Evolutionary conservation across 441 rosid species (phyloP), one percentile per base, ranked within the genome.

Genomic region (Geranium incanum): DNA sequence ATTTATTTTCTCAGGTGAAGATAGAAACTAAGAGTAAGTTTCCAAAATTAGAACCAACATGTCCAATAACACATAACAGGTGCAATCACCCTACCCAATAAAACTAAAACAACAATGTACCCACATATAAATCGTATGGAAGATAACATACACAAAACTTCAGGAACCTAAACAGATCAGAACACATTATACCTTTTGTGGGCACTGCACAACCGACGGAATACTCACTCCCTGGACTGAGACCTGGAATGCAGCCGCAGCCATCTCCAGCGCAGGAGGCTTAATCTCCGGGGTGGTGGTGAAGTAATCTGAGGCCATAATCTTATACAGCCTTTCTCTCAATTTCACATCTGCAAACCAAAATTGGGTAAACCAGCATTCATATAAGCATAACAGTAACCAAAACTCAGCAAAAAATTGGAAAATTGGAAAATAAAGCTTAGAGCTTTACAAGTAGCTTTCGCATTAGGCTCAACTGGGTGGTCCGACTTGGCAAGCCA

Each of bases 291-390:
- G 97, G 0, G 88, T 81, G 5, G 83, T 85, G 13, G 90, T 89
- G 36, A 90, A 86, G 71, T 90, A 95, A 76, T 92, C 90, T 1
- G 91, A 92, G 38, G 82, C 84, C 97, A 90, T 88, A 66, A 92
- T 95, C 81, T 88, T 89, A 57, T 85, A 74, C 75, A 95, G 84
- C 72, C 80, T 89, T 78, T 89, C 88, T 72, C 91, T 84, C 84
- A 92, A 75, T 45, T 72, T 83, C 21, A 86, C 89, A 85, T 95
- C 97, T 87, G 77, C 43, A 75, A 66, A 41, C 23, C 13, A 38
- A 74, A 69, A 4, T 5, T 0, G 59, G 45, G 16, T 48, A 1
- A 64, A 71, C 7, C 6, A 74, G 57, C 43, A 15, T 11, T 5
- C 0, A 8, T 0, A 71, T 67, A 36, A 9, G 59, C 59, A 52